Percentiles rank a stretch among this genome's conserved stretches.
These are phyloP conservation scores for Passalora sequoiae DNA, from an alignment of 2,329 filamentous ascomycete genomes.

Conservation along the genomic window DNA sequence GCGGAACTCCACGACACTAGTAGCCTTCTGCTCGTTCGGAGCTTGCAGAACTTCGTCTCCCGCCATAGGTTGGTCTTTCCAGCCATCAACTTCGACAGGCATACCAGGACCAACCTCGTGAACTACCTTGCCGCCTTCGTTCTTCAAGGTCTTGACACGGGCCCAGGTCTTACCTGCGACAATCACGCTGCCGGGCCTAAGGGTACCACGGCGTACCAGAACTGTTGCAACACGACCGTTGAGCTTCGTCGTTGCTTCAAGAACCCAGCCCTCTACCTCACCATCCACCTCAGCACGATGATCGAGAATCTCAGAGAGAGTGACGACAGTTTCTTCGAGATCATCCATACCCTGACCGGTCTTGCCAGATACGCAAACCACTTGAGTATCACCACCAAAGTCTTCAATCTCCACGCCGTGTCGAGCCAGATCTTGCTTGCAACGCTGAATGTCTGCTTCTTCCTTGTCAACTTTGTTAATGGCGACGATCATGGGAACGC, in stretches of 20 bases:
- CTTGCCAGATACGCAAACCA: conserved; percentile 85
- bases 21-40: conserved; percentile 69
- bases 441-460: conserved; percentile 70
- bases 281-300: conserved; percentile 74
- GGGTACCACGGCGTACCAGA: conserved; percentile 79
- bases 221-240: conserved; percentile 82
- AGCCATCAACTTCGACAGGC: conserved; percentile 90
- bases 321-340: conserved; percentile 83
- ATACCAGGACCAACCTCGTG: conserved; percentile 75
- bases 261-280: conserved; percentile 83
- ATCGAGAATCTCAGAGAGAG: conserved; percentile 83
- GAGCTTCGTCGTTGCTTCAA: conserved; percentile 84
- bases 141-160: conserved; percentile 73
- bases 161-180: conserved; percentile 88
- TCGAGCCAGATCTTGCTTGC: conserved; percentile 79
- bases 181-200: conserved; percentile 73
- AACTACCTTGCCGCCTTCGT: conserved; percentile 73
- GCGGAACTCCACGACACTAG: conserved; percentile 71
- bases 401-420: conserved; percentile 91
- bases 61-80: conserved; percentile 78
- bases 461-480: conserved; percentile 96
- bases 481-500: conserved; percentile 93
- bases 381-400: conserved; percentile 88
- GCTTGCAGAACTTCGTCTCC: conserved; percentile 87
- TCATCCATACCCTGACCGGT: conserved; percentile 88